These are phyloP conservation scores for Saussurea involucrata DNA, from an alignment of 129 eudicot genomes.

Conservation along the genomic window DNA sequence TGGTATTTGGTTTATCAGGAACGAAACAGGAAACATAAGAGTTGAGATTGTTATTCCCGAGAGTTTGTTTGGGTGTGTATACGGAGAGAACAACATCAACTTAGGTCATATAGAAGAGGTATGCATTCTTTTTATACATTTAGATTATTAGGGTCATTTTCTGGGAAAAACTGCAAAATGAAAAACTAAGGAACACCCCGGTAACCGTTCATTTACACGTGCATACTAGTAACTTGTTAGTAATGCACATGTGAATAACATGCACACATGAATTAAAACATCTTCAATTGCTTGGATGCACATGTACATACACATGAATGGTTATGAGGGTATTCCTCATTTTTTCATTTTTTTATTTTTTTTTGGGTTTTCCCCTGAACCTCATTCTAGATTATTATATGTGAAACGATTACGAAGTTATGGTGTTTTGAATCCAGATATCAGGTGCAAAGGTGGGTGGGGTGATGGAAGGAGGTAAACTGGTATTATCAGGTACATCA, in stretches of 20 bases:
- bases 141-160: too few species aligned
- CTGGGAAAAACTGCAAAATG: too few species aligned
- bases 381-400: background rate
- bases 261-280: too few species aligned
- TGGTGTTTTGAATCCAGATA: constrained; percentile 26
- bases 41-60: constrained; percentile 52
- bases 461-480: constrained; percentile 30
- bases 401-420: background rate
- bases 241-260: too few species aligned
- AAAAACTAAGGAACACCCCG: too few species aligned
- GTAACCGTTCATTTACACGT: too few species aligned
- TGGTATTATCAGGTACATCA: constrained; percentile 37
- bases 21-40: constrained; percentile 11
- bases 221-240: too few species aligned
- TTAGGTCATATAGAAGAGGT: constrained; percentile 47
- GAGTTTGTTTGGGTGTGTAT: constrained; percentile 30
- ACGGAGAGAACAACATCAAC: constrained; percentile 47
- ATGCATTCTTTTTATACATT: background rate
- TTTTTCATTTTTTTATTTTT: too few species aligned
- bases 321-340: too few species aligned
- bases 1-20: constrained; percentile 23
- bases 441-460: constrained; percentile 55
- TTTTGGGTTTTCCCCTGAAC: too few species aligned
- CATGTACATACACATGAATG: too few species aligned
- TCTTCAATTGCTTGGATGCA: too few species aligned